Conservation (phyloP, 345 rosid genomes). For the Balakata baccata region DNA sequence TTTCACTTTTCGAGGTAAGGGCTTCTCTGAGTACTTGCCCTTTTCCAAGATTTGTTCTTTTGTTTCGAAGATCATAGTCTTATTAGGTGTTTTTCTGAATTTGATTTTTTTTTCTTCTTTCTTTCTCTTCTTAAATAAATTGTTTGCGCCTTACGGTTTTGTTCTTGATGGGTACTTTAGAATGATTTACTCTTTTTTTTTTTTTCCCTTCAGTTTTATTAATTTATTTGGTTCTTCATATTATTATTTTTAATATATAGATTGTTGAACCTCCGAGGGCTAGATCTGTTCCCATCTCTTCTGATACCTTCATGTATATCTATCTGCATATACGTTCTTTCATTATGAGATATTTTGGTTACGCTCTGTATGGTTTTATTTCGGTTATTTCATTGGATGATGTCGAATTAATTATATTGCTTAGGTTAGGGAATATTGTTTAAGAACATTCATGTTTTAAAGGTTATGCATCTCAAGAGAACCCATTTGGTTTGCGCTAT, state of each 20-base stretch:
- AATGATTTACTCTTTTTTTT: not conserved
- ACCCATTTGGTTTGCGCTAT: no score
- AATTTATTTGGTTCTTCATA: no score
- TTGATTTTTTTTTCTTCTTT: no score
- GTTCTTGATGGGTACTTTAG: not conserved
- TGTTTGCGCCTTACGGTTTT: not conserved
- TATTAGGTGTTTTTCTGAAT: not conserved
- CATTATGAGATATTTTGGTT: not conserved
- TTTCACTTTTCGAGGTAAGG: conserved; percentile 1
- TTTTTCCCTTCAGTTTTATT: no score
- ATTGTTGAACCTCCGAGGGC: not conserved
- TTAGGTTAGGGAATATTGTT: not conserved
- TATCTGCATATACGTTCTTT: no score
- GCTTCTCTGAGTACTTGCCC: no score
- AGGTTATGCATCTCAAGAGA: no score
- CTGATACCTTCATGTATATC: not conserved
- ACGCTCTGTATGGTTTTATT: not conserved
- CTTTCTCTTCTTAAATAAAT: not conserved
- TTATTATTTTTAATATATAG: no score
- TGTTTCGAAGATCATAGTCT: not conserved
- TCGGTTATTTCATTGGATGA: no score
- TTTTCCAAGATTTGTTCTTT: not conserved
- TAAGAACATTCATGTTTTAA: not conserved
- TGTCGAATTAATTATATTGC: no score
- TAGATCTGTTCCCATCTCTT: not conserved